Evolutionary conservation across 768 basidiomycete species (phyloP).

Genomic region (Rhizopogon rudus): DNA sequence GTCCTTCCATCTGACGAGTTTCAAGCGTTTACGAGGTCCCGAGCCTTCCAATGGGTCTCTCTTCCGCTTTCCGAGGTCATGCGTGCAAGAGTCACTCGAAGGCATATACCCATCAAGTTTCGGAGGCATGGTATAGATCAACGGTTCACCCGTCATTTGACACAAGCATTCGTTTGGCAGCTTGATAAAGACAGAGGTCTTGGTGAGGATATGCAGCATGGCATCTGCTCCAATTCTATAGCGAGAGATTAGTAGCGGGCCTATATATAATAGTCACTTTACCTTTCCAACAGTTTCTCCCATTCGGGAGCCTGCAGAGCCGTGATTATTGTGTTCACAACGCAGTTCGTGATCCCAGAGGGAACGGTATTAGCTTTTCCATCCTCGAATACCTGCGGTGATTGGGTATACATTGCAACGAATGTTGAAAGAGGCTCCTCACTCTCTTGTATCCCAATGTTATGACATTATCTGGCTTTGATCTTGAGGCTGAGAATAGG

Average conservation of each 20-base stretch:
- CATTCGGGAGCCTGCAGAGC: slow-evolving; percentile 62
- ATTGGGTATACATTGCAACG: not conserved
- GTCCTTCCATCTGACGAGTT: slow-evolving; percentile 1
- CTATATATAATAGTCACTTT: slow-evolving; percentile 4
- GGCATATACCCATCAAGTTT: slow-evolving; percentile 8
- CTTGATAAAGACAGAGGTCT: slow-evolving; percentile 69
- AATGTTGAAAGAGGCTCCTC: slow-evolving; percentile 13
- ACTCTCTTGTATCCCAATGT: slow-evolving; percentile 63
- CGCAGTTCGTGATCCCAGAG: slow-evolving; percentile 49
- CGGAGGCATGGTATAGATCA: slow-evolving; percentile 41
- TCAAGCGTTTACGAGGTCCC: slow-evolving; percentile 24
- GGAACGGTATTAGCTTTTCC: slow-evolving; percentile 36
- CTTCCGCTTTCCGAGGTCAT: slow-evolving; percentile 18
- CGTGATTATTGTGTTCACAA: slow-evolving; percentile 72
- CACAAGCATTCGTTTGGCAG: slow-evolving; percentile 82
- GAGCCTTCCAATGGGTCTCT: slow-evolving; percentile 9
- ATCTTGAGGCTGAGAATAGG: slow-evolving; percentile 37
- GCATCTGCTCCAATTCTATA: slow-evolving; percentile 70
- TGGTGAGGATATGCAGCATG: slow-evolving; percentile 73
- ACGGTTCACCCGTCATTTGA: slow-evolving; percentile 73
- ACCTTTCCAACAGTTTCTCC: slow-evolving; percentile 62
- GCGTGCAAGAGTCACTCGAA: not conserved
- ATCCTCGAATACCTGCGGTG: slow-evolving; percentile 18
- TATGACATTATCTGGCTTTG: slow-evolving; percentile 51
- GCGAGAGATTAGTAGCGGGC: not conserved